These are phyloP conservation scores for Clitopilus hobsonii DNA, from an alignment of 768 basidiomycete species.

Conservation along the genomic window DNA sequence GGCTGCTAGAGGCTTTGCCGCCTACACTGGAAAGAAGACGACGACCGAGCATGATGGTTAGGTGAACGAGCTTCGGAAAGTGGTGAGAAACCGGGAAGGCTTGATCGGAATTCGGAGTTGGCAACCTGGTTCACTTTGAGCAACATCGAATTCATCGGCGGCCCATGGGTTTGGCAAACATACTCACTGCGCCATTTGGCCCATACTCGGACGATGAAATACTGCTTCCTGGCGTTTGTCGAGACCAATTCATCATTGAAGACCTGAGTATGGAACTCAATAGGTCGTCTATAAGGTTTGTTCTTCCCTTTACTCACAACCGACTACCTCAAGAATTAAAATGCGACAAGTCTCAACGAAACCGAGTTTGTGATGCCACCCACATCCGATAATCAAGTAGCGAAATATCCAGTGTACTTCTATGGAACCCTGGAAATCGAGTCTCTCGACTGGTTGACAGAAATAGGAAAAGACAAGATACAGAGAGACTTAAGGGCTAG, in stretches of 20 bases:
- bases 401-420: slow-evolving; percentile 35
- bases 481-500: slow-evolving; percentile 39
- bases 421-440: slow-evolving; percentile 47
- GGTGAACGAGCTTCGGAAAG: not conserved
- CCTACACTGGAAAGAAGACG: slow-evolving; percentile 28
- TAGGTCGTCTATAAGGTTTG: slow-evolving; percentile 14
- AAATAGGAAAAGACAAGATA: slow-evolving; percentile 34
- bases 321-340: not conserved
- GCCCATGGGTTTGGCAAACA: slow-evolving; percentile 8
- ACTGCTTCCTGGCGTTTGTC: slow-evolving; percentile 14
- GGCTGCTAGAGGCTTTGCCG: slow-evolving; percentile 18
- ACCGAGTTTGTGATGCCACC: slow-evolving; percentile 34
- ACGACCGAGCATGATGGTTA: slow-evolving; percentile 36
- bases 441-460: slow-evolving; percentile 45
- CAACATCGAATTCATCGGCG: not conserved
- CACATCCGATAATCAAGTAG: slow-evolving; percentile 14
- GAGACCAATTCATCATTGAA: slow-evolving; percentile 1
- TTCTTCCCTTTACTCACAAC: not conserved
- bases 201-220: slow-evolving; percentile 26
- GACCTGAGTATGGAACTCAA: slow-evolving; percentile 14
- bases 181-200: slow-evolving; percentile 22
- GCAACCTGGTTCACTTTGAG: not conserved
- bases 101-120: not conserved
- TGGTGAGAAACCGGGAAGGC: slow-evolving; percentile 7
- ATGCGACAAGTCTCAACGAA: slow-evolving; percentile 36